Conservation (phyloP, 2,329 filamentous ascomycete species). For the Sclerotinia subarctica region DNA sequence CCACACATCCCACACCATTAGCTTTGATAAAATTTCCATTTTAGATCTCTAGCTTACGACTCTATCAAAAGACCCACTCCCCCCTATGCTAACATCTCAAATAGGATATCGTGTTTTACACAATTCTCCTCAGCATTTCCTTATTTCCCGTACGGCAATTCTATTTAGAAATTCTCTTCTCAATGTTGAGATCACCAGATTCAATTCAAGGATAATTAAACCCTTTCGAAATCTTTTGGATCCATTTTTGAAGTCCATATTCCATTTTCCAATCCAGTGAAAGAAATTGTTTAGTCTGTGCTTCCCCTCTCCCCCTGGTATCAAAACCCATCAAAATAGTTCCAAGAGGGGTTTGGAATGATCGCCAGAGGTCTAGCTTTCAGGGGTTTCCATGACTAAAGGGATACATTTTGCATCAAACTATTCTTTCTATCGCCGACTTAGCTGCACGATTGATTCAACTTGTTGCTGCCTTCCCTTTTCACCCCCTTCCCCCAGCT, state of each 20-base stretch:
- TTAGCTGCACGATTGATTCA: constrained; percentile 2
- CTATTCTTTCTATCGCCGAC: constrained; percentile 9
- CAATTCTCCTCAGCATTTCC: not conserved
- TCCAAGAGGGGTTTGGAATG: not conserved
- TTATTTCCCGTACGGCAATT: not conserved
- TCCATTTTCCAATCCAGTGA: no score
- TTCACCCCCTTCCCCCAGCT: not conserved
- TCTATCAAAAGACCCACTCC: no score
- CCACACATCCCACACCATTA: no score
- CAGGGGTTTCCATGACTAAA: constrained; percentile 19
- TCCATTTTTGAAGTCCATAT: not conserved
- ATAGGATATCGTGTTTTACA: not conserved
- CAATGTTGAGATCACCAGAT: not conserved
- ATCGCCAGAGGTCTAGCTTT: constrained; percentile 2
- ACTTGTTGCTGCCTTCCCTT: not conserved
- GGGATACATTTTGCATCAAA: constrained; percentile 10
- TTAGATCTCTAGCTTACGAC: no score
- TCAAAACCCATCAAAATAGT: not conserved
- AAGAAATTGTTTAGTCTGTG: not conserved
- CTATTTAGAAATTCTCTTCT: no score
- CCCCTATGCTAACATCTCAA: not conserved
- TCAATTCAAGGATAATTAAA: not conserved
- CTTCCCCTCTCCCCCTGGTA: not conserved
- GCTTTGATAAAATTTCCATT: no score
- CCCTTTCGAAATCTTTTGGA: not conserved